Base-by-base conservation (phyloP, 352 stramenopile genomes). In the Pythium utonaiense region DNA sequence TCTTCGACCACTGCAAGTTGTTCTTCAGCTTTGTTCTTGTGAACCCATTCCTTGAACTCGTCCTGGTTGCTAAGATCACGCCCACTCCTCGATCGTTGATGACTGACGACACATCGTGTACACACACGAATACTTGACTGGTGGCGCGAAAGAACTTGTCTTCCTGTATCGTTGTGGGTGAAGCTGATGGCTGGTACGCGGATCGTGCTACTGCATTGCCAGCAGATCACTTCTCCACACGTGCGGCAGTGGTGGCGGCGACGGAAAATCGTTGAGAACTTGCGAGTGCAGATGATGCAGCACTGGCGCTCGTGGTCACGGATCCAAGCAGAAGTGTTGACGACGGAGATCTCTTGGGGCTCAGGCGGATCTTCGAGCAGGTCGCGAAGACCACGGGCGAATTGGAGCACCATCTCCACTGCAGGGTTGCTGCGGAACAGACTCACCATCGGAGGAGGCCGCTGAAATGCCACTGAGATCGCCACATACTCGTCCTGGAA, bases 201-300 rank as follows among this genome's bases (percentile, higher is more conserved):
- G 24, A 95, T 90, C 49, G 85, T 92, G 53, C 78, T 88, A 58
- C 83, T 93, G 62, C 86, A 95, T 21, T 90, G 80, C 78, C 82
- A 93, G 64, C 87, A 96, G 53, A 96, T 93, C 34, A 96, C 80
- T 73, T 93, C 83, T 7, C 87, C 87, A 47, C 87, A 96, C 28
- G 81, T 91, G 41, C 87, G 85, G 62, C 87, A 96, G 57, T 96
- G 87, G 56, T 96, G 87, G n/a, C 82, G 81, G 1, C 86, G 82
- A 30, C 86, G 83, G 48, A 95, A 93, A 53, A 95, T 86, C 6
- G 86, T 71, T 16, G 82, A 91, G 65, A 95, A 95, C 38, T 83
- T 79, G 16, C 80, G 78, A 38, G 83, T 77, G 52, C 86, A 95
- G 59, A 93, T 88, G 50, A 87, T 78, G 53, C 86, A 95, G 53